Conservation (phyloP, 2,329 filamentous ascomycete species). For the Cercospora zeina region DNA sequence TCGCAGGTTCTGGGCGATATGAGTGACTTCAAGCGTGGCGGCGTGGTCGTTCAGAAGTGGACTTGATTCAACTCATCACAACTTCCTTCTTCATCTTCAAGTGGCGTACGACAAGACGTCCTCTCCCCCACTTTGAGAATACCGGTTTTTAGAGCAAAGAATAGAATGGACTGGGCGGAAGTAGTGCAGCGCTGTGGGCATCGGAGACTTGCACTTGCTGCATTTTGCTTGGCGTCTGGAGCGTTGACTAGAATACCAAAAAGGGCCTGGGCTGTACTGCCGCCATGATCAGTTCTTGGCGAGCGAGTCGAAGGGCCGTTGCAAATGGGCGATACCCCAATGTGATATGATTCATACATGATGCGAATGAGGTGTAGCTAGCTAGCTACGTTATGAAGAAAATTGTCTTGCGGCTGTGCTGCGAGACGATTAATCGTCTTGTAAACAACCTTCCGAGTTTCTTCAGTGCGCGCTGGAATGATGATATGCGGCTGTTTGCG, state of each 20-base stretch:
- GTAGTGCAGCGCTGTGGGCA: slow-evolving; percentile 1
- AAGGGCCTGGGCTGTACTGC: slow-evolving; percentile 3
- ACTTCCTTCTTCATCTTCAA: background rate
- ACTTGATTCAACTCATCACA: slow-evolving; percentile 23
- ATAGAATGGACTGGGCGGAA: background rate
- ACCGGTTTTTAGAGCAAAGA: background rate
- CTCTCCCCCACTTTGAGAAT: background rate
- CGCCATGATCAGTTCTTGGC: slow-evolving; percentile 1
- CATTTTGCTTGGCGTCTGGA: slow-evolving; percentile 12
- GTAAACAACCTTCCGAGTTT: too few relatives aligned
- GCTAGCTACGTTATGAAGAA: background rate
- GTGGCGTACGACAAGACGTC: background rate
- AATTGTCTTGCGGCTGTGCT: slow-evolving; percentile 1
- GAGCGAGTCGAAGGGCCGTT: background rate
- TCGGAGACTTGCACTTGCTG: slow-evolving; percentile 2
- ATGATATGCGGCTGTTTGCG: too few relatives aligned
- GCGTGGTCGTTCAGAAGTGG: slow-evolving; percentile 60
- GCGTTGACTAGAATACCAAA: slow-evolving; percentile 6
- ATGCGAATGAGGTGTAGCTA: background rate
- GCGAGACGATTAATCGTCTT: background rate
- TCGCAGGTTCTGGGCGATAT: slow-evolving; percentile 50
- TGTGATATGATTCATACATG: slow-evolving; percentile 7
- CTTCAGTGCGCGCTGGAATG: too few relatives aligned
- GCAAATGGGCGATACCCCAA: slow-evolving; percentile 9
- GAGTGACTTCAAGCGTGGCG: slow-evolving; percentile 54